Evolutionary conservation across 768 basidiomycete genomes (phyloP), one percentile per base, ranked within the genome.

Genomic region (Lyophyllum shimeji): DNA sequence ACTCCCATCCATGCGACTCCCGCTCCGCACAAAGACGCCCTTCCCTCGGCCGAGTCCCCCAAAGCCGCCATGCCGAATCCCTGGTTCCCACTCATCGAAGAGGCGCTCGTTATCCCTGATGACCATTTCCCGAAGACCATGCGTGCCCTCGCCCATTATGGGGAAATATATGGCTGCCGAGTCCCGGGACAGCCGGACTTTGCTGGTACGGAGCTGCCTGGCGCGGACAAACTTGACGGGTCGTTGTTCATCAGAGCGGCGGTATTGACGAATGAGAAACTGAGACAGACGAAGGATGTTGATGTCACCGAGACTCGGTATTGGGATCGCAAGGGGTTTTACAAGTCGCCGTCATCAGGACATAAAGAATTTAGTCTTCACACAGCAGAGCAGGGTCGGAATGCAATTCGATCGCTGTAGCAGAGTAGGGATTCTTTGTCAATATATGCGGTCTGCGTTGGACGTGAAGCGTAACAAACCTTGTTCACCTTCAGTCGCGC

Each of bases 1-100:
- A 46, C 61, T 11, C 58, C 61, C 13, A 24, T 59, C 17, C 56
- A 58, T 2, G 54, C 65, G 3, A 53, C 63, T 43, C 71, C 69
- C 13, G 54, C 43, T 46, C 75, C 62, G n/a, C 57, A 50, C 60
- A 67, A 56, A 47, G 53, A 21, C 39, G 64, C 63, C 2, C 57
- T 63, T 40, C 73, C 60, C 42, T 60, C 57, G 33, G 55, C 67
- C 46, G 67, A 71, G 23, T 73, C 80, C 24, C 66, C 64, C 9
- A 68, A 66, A 50, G 70, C 74, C 2, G 31, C 64, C 24, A 74
- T 67, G 18, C 78, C 84, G 12, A 85, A 87, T 57, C 74, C 81
- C 2, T 89, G 86, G 89, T 73, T 81, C 12, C 71, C 80, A 17
- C 67, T 89, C 55, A 64, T 87, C 29, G 73, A 83, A 48, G 75